Evolutionary conservation across 2,329 filamentous ascomycete species (phyloP).

Genomic region (Onygena corvina): DNA sequence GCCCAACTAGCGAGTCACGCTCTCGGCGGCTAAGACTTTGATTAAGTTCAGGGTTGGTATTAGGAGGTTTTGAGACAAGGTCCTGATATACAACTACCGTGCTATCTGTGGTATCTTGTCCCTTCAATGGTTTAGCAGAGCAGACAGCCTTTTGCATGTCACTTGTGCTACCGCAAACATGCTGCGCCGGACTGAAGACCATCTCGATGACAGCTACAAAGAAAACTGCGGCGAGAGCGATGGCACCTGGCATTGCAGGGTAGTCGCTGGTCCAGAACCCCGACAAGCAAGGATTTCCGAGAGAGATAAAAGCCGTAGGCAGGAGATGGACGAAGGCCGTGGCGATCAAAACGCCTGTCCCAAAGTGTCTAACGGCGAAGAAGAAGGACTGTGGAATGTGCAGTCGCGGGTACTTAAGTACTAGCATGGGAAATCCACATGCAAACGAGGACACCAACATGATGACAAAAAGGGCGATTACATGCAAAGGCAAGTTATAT

Average conservation of each 20-base stretch:
- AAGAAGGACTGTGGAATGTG: conserved; percentile 49
- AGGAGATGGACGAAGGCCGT: conserved; percentile 72
- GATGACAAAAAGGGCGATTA: conserved; percentile 53
- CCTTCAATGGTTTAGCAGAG: neutral
- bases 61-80: neutral
- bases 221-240: conserved; percentile 36
- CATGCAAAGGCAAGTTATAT: conserved; percentile 54
- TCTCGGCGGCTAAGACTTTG: conserved; percentile 12
- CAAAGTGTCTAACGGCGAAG: conserved; percentile 61
- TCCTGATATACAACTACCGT: neutral
- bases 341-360: conserved; percentile 73
- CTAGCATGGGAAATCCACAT: conserved; percentile 55
- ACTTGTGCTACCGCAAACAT: conserved; percentile 18
- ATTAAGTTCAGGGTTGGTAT: conserved; percentile 18
- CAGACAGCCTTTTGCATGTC: conserved; percentile 9
- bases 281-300: conserved; percentile 52
- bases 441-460: conserved; percentile 43
- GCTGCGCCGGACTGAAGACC: conserved; percentile 37
- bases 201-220: conserved; percentile 44
- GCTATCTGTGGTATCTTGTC: neutral
- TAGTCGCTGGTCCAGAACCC: conserved; percentile 37
- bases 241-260: conserved; percentile 39
- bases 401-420: conserved; percentile 46
- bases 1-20: conserved; percentile 21
- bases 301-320: conserved; percentile 54